Base-by-base conservation (phyloP, 1,139 yeast species). In the Hansenula sp. region DNA sequence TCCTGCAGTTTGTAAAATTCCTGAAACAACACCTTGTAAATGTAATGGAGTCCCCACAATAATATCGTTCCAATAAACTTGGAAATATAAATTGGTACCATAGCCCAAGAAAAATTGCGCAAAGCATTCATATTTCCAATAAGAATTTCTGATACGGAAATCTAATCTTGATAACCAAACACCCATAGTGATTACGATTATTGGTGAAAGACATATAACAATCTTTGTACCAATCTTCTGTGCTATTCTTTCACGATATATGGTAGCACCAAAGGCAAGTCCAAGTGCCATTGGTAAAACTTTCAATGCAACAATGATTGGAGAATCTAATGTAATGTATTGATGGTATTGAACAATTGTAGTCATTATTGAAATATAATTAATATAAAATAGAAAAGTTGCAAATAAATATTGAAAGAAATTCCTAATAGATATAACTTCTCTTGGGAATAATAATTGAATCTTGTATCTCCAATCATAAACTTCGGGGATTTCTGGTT, bases 251-350 rank as follows among this genome's bases (percentile, higher is more conserved):
- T 33, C 51, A 29, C 37, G 41, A 32, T 47, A 44, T 4, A 47
- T 18, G 1, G 32, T 0, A 1, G 49, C 37, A 24, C 47, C 47
- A 28, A 41, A 12, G 1, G 24, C 6, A n/a, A 46, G 17, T 5
- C 52, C 53, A 1, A 52, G 12, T 15, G 47, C 35, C 6, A 57
- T 16, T 4, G 66, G 62, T 4, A 60, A 42, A 1, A 53, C 47
- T 41, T 62, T 65, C 1, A 60, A 47, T 5, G 62, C 59, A 0
- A 64, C 54, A 10, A 63, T 24, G 6, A 65, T 35, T 3, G 65
- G 55, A 3, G 61, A 47, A 27, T 61, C 47, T 15, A 33, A 41
- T 7, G 46, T 47, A 18, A 50, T 50, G 27, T 45, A 52, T 37
- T 46, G 49, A 33, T 52, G 47, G 29, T 55, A 55, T 32, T 56